Conservation (phyloP, 768 basidiomycete species). For the Strobilomyces dryophilus region DNA sequence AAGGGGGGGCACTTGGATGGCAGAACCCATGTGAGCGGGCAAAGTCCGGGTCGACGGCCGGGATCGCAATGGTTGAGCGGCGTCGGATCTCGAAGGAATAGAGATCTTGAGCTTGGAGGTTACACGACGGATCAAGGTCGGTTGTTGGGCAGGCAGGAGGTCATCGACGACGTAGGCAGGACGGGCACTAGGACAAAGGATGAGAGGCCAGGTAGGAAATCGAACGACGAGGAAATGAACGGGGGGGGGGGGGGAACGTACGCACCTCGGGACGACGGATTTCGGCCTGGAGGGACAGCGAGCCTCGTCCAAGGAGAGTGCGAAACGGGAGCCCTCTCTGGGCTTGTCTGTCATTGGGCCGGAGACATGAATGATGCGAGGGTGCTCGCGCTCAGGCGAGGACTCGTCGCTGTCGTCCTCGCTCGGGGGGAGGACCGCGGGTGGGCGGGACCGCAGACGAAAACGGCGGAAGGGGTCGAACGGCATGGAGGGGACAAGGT, state of each 20-base stretch:
- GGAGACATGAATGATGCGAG: slow-evolving; percentile 7
- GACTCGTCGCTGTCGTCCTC: slow-evolving; percentile 26
- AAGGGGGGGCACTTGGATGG: slow-evolving; percentile 1
- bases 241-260: background rate
- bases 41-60: slow-evolving; percentile 15
- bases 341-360: background rate
- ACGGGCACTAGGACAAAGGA: background rate
- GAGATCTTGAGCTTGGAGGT: slow-evolving; percentile 26
- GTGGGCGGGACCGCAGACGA: slow-evolving; percentile 11
- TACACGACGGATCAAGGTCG: slow-evolving; percentile 27
- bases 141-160: slow-evolving; percentile 4
- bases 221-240: background rate
- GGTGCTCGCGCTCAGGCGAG: slow-evolving; percentile 12
- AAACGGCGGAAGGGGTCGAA: slow-evolving; percentile 23
- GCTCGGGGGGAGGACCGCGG: background rate
- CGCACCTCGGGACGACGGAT: slow-evolving; percentile 12
- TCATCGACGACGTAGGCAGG: background rate
- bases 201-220: too few species aligned
- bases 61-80: background rate
- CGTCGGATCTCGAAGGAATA: slow-evolving; percentile 13
- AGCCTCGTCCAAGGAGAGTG: slow-evolving; percentile 1
- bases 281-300: too few species aligned
- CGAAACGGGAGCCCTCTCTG: background rate
- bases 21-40: background rate
- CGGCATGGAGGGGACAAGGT: slow-evolving; percentile 10